Conservation (phyloP, 176 grass and related monocot species). For the Oryza longistaminata region DNA sequence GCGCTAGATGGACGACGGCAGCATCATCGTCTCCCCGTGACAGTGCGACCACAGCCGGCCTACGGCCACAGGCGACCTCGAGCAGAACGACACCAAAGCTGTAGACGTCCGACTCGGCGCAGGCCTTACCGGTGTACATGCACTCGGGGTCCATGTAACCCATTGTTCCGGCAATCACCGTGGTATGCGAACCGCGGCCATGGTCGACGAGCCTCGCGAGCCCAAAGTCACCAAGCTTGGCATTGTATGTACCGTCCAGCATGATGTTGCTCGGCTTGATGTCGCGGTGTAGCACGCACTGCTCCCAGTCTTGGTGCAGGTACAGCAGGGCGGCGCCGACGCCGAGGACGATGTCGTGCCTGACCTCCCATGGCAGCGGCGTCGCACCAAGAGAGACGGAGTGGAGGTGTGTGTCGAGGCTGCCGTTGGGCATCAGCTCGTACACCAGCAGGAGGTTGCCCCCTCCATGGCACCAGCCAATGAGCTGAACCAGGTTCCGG, state of each 20-base stretch:
- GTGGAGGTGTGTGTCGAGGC: conserved; percentile 44
- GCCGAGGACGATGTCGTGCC: conserved; percentile 6
- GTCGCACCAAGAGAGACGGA: too few relatives aligned
- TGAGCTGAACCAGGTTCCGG: too few relatives aligned
- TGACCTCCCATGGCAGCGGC: too few relatives aligned
- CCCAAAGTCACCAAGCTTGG: conserved; percentile 52
- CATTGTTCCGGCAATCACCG: background rate
- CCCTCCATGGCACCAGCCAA: too few relatives aligned
- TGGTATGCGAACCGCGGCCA: background rate
- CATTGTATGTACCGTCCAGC: conserved; percentile 26
- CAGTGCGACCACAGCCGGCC: background rate
- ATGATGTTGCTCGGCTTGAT: conserved; percentile 51
- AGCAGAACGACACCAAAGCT: conserved; percentile 13
- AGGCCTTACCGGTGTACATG: background rate
- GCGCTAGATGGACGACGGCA: background rate
- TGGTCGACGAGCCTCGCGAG: conserved; percentile 44
- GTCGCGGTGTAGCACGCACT: conserved; percentile 33
- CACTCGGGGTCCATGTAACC: conserved; percentile 28
- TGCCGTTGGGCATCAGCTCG: conserved; percentile 86
- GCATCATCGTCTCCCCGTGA: background rate
- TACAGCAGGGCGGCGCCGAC: background rate
- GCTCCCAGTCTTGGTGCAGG: conserved; percentile 46
- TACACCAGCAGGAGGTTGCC: conserved; percentile 14
- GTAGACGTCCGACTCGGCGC: background rate
- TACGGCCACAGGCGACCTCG: background rate